Conservation (phyloP, 352 stramenopile species). For the Blastocystis sp. region DNA sequence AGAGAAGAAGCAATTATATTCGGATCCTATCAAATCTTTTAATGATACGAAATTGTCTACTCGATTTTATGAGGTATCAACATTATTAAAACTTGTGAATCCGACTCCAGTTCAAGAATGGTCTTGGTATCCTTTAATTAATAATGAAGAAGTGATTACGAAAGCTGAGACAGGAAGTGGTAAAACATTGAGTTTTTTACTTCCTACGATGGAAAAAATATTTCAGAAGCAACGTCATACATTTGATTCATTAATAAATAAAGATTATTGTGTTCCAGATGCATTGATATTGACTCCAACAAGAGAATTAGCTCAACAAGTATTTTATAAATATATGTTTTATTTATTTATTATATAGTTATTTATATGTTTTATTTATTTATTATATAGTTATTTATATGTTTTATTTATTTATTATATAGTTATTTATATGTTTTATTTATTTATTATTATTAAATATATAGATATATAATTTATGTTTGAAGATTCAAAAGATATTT, state of each 20-base stretch:
- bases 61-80: too few species aligned
- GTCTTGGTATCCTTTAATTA: too few species aligned
- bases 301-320: slow-evolving; percentile 16
- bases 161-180: slow-evolving; percentile 51
- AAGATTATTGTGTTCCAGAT: slow-evolving; percentile 39
- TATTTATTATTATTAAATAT: neutral
- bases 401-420: slow-evolving; percentile 2
- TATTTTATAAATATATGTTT: neutral
- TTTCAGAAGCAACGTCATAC: slow-evolving; percentile 44
- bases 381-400: neutral
- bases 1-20: too few species aligned
- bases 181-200: slow-evolving; percentile 50
- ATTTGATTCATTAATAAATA: slow-evolving; percentile 37
- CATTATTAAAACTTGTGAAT: too few species aligned
- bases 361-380: slow-evolving; percentile 18
- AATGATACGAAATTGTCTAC: too few species aligned
- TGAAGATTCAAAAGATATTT: slow-evolving; percentile 8
- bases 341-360: slow-evolving; percentile 20
- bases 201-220: slow-evolving; percentile 51
- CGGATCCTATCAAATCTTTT: too few species aligned
- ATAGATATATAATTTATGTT: neutral
- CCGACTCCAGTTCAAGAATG: too few species aligned
- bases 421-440: neutral
- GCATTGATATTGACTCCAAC: slow-evolving; percentile 48
- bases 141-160: too few species aligned